A percentile compares a stretch with the other conserved stretches of the same genome.
Conservation (phyloP, 2,329 filamentous ascomycete species). For the Simplicillium aogashimaense region DNA sequence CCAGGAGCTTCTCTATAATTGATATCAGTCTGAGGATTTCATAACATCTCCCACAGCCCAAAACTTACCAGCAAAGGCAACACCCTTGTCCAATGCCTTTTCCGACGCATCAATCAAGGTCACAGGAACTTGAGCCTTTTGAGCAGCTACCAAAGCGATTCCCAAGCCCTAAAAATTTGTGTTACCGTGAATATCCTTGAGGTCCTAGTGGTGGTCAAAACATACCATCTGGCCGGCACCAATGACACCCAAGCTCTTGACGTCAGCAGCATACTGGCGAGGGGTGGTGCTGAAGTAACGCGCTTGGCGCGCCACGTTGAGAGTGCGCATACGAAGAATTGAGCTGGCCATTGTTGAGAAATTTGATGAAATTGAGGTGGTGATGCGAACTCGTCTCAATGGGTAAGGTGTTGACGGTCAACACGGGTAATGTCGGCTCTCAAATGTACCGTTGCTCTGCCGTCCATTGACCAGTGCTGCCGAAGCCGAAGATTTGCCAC, state of each 20-base stretch:
- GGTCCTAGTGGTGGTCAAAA: constrained; percentile 6
- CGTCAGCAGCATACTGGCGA: constrained; percentile 52
- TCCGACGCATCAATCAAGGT: constrained; percentile 78
- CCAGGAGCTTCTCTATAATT: constrained; percentile 70
- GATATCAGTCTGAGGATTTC: not conserved
- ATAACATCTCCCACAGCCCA: not conserved
- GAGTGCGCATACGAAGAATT: constrained; percentile 25
- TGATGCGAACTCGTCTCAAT: not conserved
- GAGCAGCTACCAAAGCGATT: constrained; percentile 88
- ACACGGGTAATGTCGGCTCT: constrained; percentile 34
- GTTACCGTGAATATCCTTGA: constrained; percentile 1
- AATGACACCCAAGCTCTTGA: constrained; percentile 83
- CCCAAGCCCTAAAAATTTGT: constrained; percentile 63
- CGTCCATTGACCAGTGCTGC: not conserved
- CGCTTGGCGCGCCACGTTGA: constrained; percentile 25
- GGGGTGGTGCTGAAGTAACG: constrained; percentile 63
- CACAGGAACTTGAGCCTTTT: constrained; percentile 74
- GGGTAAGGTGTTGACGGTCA: not conserved
- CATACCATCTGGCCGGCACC: constrained; percentile 93
- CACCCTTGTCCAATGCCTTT: constrained; percentile 75
- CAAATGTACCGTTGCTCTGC: not conserved
- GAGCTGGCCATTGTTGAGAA: constrained; percentile 25
- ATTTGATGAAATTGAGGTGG: constrained; percentile 3
- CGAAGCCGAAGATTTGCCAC: not conserved
- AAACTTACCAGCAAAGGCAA: constrained; percentile 71